Evolutionary conservation across 1,284 basidiomycete genomes (phyloP).

Genomic region (Microbotryum violaceum): DNA sequence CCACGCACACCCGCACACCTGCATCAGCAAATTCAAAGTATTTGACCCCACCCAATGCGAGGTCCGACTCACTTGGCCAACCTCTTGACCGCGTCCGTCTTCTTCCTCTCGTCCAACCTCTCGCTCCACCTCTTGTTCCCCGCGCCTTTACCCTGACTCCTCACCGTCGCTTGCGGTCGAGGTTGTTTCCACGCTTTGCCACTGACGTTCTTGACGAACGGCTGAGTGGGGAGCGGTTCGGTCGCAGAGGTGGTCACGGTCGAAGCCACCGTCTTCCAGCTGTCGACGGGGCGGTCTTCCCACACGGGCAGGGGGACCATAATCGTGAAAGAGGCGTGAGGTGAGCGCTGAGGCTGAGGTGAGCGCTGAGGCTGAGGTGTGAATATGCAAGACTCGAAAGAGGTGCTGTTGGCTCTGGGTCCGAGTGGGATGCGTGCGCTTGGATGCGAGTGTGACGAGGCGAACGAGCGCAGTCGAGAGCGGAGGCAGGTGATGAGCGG

Average conservation of each 20-base stretch:
- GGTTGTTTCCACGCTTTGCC: slow-evolving; percentile 25
- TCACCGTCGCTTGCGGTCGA: slow-evolving; percentile 17
- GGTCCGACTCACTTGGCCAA: slow-evolving; percentile 25
- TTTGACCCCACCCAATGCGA: background rate
- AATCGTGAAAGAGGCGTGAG: slow-evolving; percentile 1
- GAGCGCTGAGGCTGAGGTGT: no score
- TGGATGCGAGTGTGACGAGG: background rate
- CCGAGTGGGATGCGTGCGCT: background rate
- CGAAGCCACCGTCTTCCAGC: slow-evolving; percentile 10
- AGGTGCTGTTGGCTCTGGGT: background rate
- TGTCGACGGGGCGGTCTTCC: slow-evolving; percentile 9
- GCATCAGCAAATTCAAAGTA: no score
- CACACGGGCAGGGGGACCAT: slow-evolving; percentile 27
- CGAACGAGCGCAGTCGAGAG: background rate
- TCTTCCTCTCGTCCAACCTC: slow-evolving; percentile 25
- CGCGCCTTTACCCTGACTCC: slow-evolving; percentile 13
- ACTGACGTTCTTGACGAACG: slow-evolving; percentile 16
- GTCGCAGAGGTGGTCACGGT: background rate
- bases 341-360: no score
- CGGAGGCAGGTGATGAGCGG: background rate
- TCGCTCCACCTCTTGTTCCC: slow-evolving; percentile 23
- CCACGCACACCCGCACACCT: background rate
- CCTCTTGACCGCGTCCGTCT: slow-evolving; percentile 30
- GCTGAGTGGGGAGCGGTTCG: slow-evolving; percentile 6
- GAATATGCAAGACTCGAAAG: no score